These are phyloP conservation scores for Camellia oleifera DNA, from an alignment of 179 eudicot genomes.

Conservation along the genomic window DNA sequence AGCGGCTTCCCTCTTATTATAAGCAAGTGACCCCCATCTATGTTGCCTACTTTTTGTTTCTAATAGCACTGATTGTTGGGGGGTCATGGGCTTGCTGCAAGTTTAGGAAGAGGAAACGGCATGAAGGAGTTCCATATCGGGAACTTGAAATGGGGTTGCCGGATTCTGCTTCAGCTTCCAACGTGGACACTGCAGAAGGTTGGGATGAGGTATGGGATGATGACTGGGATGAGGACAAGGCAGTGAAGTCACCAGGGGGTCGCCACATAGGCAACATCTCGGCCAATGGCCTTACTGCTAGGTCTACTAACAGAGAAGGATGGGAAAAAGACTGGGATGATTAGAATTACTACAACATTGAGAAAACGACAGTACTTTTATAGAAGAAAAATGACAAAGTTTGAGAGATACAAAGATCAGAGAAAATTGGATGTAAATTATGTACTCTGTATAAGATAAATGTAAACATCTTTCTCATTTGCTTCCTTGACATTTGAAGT, in stretches of 20 bases:
- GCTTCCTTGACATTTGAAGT: not conserved
- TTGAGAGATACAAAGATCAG: not conserved
- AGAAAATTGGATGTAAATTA: not conserved
- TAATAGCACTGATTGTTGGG: slow-evolving; percentile 46
- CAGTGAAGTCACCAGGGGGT: slow-evolving; percentile 62
- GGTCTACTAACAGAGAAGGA: slow-evolving; percentile 60
- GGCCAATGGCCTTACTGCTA: slow-evolving; percentile 70
- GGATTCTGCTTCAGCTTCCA: slow-evolving; percentile 40
- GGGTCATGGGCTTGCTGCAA: slow-evolving; percentile 74
- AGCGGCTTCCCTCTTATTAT: slow-evolving; percentile 50
- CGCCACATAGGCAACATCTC: slow-evolving; percentile 45
- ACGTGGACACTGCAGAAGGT: slow-evolving; percentile 63
- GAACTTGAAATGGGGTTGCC: slow-evolving; percentile 92
- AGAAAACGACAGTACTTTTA: not conserved
- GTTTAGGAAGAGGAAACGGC: slow-evolving; percentile 50
- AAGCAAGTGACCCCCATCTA: slow-evolving; percentile 82
- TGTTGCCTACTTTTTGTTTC: slow-evolving; percentile 54
- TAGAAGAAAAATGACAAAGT: not conserved
- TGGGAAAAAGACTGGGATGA: slow-evolving; percentile 90
- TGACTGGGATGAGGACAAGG: slow-evolving; percentile 86
- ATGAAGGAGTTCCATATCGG: slow-evolving; percentile 65
- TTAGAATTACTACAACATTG: slow-evolving; percentile 28
- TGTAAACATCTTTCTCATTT: not conserved
- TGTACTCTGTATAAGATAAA: not conserved
- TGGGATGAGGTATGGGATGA: slow-evolving; percentile 97